Evolutionary conservation across 768 basidiomycete species (phyloP).

Genomic region (Imleria badia): DNA sequence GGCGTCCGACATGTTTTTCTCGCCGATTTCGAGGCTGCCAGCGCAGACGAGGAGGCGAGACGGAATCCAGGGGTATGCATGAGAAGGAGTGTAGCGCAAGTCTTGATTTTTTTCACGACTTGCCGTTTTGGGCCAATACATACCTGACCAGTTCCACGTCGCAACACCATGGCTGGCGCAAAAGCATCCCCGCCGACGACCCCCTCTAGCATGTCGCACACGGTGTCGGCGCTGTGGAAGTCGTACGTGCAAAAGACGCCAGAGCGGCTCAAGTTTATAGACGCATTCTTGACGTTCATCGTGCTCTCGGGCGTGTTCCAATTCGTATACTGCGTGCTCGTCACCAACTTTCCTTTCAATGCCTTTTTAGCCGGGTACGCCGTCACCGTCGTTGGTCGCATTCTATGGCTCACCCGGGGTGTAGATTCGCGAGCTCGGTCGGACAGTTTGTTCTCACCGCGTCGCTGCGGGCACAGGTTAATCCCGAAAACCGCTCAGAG

Average conservation of each 20-base stretch:
- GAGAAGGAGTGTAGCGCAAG: background rate
- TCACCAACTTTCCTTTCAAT: constrained; percentile 96
- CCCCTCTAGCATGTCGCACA: constrained; percentile 27
- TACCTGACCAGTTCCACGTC: constrained; percentile 23
- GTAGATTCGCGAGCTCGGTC: constrained; percentile 87
- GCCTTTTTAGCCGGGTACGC: constrained; percentile 94
- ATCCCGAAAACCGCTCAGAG: constrained; percentile 75
- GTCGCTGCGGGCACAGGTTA: constrained; percentile 88
- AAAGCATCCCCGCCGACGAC: constrained; percentile 28
- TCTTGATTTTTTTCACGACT: constrained; percentile 3
- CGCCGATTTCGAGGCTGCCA: constrained; percentile 16
- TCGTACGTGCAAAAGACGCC: constrained; percentile 79
- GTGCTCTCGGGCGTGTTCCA: constrained; percentile 88
- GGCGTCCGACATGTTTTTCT: constrained; percentile 3
- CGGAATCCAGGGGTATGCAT: constrained; percentile 26
- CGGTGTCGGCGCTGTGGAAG: constrained; percentile 60
- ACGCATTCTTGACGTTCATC: constrained; percentile 88
- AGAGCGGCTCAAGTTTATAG: constrained; percentile 88
- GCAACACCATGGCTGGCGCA: constrained; percentile 35
- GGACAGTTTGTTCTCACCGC: constrained; percentile 97
- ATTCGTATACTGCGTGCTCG: constrained; percentile 87
- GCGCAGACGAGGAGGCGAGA: constrained; percentile 20
- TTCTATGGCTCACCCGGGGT: constrained; percentile 1
- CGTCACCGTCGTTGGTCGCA: background rate
- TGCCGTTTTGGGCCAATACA: constrained; percentile 13